phyloP scores from a whole-genome alignment of 805 yeast species.

The Zygosaccharomyces kombuchaensis region DNA sequence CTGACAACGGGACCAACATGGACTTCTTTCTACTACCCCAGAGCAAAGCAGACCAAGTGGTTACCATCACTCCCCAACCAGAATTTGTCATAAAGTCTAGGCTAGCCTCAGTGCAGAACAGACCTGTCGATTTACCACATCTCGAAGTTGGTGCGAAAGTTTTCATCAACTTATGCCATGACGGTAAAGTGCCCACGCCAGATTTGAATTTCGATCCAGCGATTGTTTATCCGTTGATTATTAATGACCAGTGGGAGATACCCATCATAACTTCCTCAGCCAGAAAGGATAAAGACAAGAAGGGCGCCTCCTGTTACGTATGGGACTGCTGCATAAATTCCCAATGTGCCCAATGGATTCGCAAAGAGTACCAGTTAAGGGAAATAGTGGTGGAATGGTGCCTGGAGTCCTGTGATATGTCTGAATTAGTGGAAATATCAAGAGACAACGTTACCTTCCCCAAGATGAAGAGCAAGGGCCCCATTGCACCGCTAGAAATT shows the following conservation, averaged over 20 bases:
- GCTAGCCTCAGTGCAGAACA: conserved; percentile 37
- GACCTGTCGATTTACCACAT: conserved; percentile 18
- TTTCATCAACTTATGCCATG: conserved; percentile 74
- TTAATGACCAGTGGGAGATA: conserved; percentile 76
- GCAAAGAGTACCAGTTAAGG: conserved; percentile 52
- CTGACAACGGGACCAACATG: conserved; percentile 8
- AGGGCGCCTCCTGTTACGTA: conserved; percentile 59
- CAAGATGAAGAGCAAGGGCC: conserved; percentile 67
- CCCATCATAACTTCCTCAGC: conserved; percentile 69
- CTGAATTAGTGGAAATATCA: conserved; percentile 48
- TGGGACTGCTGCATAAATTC: conserved; percentile 77
- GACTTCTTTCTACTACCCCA: conserved; percentile 18
- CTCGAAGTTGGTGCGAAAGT: conserved; percentile 49
- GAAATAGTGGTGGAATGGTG: conserved; percentile 78
- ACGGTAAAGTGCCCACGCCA: conserved; percentile 63
- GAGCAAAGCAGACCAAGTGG: conserved; percentile 13
- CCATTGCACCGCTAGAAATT: conserved; percentile 43
- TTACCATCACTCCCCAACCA: conserved; percentile 49
- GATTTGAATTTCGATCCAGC: conserved; percentile 49
- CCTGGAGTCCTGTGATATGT: conserved; percentile 68
- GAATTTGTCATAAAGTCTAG: conserved; percentile 71
- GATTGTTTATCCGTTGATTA: conserved; percentile 56
- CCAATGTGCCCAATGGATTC: conserved; percentile 57
- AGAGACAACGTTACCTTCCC: conserved; percentile 61
- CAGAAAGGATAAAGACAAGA: conserved; percentile 58